phyloP scores from a whole-genome alignment of 495 filamentous ascomycete species.

The Trichoderma erinaceum region DNA sequence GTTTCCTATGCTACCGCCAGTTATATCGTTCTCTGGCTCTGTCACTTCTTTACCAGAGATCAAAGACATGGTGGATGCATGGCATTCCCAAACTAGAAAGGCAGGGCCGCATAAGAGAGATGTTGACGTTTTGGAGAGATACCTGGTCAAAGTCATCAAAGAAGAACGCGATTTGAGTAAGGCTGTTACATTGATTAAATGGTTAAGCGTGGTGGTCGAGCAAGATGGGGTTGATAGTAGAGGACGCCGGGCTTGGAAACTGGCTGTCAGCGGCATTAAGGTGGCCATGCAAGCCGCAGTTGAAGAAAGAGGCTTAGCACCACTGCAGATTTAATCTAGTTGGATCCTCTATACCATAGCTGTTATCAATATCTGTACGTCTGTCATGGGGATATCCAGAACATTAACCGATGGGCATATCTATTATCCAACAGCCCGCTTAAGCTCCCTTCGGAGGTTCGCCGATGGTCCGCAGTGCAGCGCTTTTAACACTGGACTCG shows the following conservation, averaged over 20 bases:
- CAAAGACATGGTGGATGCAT: conserved; percentile 49
- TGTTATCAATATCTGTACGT: not conserved
- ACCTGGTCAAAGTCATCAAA: conserved; percentile 59
- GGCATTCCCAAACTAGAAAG: conserved; percentile 57
- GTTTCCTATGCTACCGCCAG: conserved; percentile 32
- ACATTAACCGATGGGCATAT: not conserved
- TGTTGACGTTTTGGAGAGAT: conserved; percentile 61
- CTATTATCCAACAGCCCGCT: not conserved
- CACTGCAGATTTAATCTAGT: conserved; percentile 37
- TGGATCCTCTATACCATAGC: not conserved
- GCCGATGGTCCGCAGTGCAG: too few species aligned
- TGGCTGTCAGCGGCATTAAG: conserved; percentile 51
- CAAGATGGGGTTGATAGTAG: conserved; percentile 34
- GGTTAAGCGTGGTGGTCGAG: conserved; percentile 66
- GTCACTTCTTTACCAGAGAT: conserved; percentile 27
- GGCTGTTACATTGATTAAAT: conserved; percentile 58
- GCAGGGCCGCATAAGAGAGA: conserved; percentile 73
- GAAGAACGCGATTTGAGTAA: conserved; percentile 75
- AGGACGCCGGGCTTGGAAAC: conserved; percentile 32
- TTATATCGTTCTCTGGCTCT: conserved; percentile 27
- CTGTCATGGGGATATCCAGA: not conserved
- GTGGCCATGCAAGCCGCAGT: conserved; percentile 55
- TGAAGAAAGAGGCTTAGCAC: conserved; percentile 55
- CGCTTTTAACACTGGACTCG: too few species aligned
- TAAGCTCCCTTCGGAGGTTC: too few species aligned